Percentiles rank a stretch among this genome's conserved stretches.
phyloP scores from a whole-genome alignment of 371 early-diverging fungal genomes.

The Rhizopus microsporus region DNA sequence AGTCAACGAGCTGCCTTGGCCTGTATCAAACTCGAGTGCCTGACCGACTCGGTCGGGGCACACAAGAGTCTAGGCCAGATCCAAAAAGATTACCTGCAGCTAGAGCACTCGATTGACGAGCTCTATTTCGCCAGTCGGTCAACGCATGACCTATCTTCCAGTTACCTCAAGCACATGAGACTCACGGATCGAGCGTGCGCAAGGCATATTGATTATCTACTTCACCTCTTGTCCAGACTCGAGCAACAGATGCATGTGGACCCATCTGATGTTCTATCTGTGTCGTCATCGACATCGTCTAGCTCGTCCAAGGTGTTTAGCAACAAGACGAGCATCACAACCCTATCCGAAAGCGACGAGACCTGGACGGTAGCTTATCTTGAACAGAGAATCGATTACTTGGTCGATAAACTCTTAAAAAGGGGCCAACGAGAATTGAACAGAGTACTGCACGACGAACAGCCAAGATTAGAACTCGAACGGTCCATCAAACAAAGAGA shows the following conservation, averaged over 20 bases:
- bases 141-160: constrained; percentile 1
- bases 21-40: constrained; percentile 11
- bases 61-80: neutral
- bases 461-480: neutral
- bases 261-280: neutral
- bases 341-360: neutral
- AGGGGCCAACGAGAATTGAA: neutral
- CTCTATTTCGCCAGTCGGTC: constrained; percentile 18
- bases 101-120: constrained; percentile 16
- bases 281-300: neutral
- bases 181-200: too few species aligned
- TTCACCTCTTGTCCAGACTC: too few species aligned
- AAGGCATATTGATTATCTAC: too few species aligned
- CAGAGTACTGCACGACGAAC: neutral
- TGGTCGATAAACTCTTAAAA: neutral
- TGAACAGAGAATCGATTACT: neutral
- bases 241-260: too few species aligned
- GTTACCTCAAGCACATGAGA: neutral
- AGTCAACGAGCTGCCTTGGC: constrained; percentile 12
- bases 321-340: constrained; percentile 2
- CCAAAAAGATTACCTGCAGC: neutral
- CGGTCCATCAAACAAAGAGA: neutral
- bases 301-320: neutral
- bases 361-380: neutral
- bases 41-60: neutral